Conservation (phyloP, 345 rosid genomes). For the Eucalyptus pauciflora region DNA sequence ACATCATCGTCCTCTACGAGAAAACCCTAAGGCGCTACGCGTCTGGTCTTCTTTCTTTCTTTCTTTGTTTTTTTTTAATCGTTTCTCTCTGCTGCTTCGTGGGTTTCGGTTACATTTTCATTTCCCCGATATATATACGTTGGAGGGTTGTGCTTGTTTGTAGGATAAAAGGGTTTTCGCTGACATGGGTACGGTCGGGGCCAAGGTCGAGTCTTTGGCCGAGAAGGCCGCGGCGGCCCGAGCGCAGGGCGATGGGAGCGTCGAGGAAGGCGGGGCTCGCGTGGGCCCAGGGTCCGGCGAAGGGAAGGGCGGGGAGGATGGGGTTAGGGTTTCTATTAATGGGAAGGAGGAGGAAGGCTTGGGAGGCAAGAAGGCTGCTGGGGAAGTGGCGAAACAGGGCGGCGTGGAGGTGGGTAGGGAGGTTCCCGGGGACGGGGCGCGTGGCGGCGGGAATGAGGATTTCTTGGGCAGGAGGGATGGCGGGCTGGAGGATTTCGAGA, state of each 20-base stretch:
- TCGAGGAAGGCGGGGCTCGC: background rate
- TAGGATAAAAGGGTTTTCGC: background rate
- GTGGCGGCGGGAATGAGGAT: background rate
- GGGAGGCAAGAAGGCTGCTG: background rate
- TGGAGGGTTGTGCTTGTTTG: background rate
- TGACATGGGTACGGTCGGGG: background rate
- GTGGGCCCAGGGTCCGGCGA: background rate
- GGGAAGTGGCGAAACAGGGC: background rate
- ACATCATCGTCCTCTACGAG: background rate
- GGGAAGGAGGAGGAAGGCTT: conserved; percentile 5
- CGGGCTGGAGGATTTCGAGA: conserved; percentile 41
- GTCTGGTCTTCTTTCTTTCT: background rate
- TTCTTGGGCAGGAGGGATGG: background rate
- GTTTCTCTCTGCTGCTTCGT: background rate
- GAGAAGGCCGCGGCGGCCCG: background rate
- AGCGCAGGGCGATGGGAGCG: background rate
- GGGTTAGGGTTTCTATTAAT: conserved; percentile 32
- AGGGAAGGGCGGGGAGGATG: conserved; percentile 11
- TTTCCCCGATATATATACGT: background rate
- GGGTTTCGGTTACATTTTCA: background rate
- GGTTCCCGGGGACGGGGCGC: background rate
- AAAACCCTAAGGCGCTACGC: background rate
- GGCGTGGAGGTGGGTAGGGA: conserved; percentile 1
- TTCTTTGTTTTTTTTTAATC: background rate
- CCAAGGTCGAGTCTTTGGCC: background rate